phyloP scores from a whole-genome alignment of 495 filamentous ascomycete genomes.

The Penicillium robsamsonii region DNA sequence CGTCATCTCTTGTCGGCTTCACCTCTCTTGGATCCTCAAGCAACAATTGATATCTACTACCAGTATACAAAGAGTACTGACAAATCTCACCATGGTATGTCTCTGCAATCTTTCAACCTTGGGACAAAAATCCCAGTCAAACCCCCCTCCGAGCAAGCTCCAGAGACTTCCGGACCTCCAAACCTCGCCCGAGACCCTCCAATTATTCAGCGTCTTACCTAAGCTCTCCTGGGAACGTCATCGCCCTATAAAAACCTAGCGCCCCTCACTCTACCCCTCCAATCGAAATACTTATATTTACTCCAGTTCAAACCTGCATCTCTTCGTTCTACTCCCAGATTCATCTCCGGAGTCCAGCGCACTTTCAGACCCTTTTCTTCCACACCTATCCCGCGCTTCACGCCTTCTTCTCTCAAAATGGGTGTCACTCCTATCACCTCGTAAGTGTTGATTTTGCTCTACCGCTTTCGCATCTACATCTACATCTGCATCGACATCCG shows the following conservation, averaged over 20 bases:
- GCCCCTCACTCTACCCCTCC: conserved; percentile 31
- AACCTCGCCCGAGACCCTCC: not conserved
- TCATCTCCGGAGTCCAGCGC: conserved; percentile 19
- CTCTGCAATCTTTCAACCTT: not conserved
- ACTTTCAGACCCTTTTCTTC: conserved; percentile 32
- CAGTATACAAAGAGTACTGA: not conserved
- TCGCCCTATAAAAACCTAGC: conserved; percentile 29
- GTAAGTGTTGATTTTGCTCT: conserved; percentile 26
- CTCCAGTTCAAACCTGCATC: conserved; percentile 20
- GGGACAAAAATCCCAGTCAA: not conserved
- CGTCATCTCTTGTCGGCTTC: conserved; percentile 22
- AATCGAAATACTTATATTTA: conserved; percentile 20
- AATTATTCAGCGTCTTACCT: conserved; percentile 30
- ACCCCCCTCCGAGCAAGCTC: not conserved
- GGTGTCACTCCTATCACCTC: conserved; percentile 36
- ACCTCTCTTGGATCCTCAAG: conserved; percentile 3
- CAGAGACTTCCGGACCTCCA: conserved; percentile 1
- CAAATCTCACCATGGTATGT: conserved; percentile 25
- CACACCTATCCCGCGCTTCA: conserved; percentile 41
- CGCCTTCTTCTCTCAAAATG: conserved; percentile 51
- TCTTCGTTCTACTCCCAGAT: conserved; percentile 12
- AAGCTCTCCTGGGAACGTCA: conserved; percentile 26
- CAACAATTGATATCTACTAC: conserved; percentile 1
- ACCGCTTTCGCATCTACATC: not conserved
- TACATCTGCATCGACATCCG: not conserved